Base-by-base conservation (phyloP, 371 early-diverging fungal genomes). In the Smittium mucronatum region DNA sequence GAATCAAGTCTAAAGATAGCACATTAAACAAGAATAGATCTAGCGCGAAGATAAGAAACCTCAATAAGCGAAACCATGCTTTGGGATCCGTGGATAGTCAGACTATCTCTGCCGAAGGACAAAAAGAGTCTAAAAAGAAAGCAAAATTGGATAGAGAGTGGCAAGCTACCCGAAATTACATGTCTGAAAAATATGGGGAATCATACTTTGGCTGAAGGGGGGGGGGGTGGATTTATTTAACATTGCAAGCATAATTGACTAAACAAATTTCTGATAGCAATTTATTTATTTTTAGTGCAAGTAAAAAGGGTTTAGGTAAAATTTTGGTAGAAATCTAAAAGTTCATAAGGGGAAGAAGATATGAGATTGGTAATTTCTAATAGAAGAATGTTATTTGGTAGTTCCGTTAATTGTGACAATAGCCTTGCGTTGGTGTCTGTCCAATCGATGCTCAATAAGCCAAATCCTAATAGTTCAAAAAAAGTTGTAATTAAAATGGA, bases 371-470 rank as follows among this genome's bases (percentile, higher is more conserved):
- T n/a, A n/a, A n/a, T n/a, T n/a, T n/a, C n/a, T n/a, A n/a, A n/a
- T n/a, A n/a, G n/a, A n/a, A n/a, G n/a, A 71, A 69, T 36, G 66
- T 63, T 76, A 70, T 64, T 68, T 78, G 70, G 73, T 81, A 74
- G 86, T 81, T 33, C 93, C 92, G 70, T 90, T 87, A 8, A 92
- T 66, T 1, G 92, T 92, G 8, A 92, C 84, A 0, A 92, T 86
- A 36, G 88, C 70, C 57, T 75, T 78, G 33, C 93, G 80, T 1
- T 80, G 72, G 21, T 88, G 87, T 33, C 86, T 86, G 36, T 77
- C 75, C 67, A 86, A 75, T 36, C 93, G 82, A 71, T 91, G 91
- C 70, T 93, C 93, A 72, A 87, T 88, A 25, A 89, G 74, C 76
- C 84, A 89, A 34, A 89, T 88, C 0, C 88, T 85, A 75, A 33